phyloP scores from a whole-genome alignment of 1,284 basidiomycete genomes.

The Hemileia vastatrix region DNA sequence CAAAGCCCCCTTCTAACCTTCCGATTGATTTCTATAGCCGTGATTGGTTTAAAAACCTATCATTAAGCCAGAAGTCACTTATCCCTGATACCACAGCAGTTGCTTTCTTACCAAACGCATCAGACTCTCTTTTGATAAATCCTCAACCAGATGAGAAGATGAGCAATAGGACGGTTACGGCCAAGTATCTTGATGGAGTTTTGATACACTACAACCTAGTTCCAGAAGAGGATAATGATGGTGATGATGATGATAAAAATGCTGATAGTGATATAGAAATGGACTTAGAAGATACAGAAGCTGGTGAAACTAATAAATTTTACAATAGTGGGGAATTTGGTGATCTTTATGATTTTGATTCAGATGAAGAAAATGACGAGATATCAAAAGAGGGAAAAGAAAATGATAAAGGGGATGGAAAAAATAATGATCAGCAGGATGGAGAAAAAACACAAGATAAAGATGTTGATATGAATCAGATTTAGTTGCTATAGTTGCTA shows the following conservation, averaged over 20 bases:
- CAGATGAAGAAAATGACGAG: too few species aligned
- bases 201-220: not conserved
- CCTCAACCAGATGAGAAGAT: not conserved
- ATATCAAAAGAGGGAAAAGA: too few species aligned
- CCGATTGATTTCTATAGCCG: slow-evolving; percentile 15
- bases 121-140: slow-evolving; percentile 4
- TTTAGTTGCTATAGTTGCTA: too few species aligned
- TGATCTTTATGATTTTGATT: too few species aligned
- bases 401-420: too few species aligned
- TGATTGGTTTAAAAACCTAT: slow-evolving; percentile 5
- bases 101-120: slow-evolving; percentile 12
- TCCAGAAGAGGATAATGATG: not conserved
- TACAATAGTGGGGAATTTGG: too few species aligned
- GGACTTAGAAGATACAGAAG: not conserved
- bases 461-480: too few species aligned
- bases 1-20: slow-evolving; percentile 1
- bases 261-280: not conserved
- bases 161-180: not conserved
- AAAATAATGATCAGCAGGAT: too few species aligned
- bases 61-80: not conserved
- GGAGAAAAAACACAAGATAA: too few species aligned
- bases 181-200: not conserved
- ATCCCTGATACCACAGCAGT: not conserved
- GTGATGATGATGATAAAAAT: not conserved
- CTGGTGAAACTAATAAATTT: too few species aligned